Base-by-base conservation (phyloP, 2,329 filamentous ascomycete genomes). In the Ascosphaera pollenicola region DNA sequence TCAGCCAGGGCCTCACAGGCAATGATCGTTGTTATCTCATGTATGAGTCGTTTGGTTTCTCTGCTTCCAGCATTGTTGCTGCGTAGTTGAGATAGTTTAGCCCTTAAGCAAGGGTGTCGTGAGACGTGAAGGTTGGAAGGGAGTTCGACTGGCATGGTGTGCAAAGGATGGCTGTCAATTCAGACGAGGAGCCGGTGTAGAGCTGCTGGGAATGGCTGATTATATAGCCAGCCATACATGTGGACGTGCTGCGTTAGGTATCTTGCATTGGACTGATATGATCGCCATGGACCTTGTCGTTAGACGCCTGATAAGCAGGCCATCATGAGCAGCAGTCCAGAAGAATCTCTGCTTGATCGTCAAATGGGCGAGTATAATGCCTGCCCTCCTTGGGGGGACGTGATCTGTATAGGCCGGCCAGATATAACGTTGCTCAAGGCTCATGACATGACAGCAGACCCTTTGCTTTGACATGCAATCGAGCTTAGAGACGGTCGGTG, bases 1-100 rank as follows among this genome's bases (percentile, higher is more conserved):
- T 66, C 57, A 3, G 72, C 73, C 18, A 93, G 66, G 10, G 87
- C 84, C 57, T 94, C 85, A 45, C 75, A 79, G 36, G 74, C 80
- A 16, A 95, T 61, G 43, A 95, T 79, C 31, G 82, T 66, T 6
- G 81, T 64, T 45, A 95, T 91, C 45, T 95, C 85, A 54, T 93
- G 75, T 44, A 94, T 71, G 37, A 95, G 66, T 6, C 69, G 60
- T 59, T 85, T 84, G 48, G 82, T 84, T 41, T 93, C 81, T 43
- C 75, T 69, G 3, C 81, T 67, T 42, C 66, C 70, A 38, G 80
- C 73, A 34, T 64, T 66, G 41, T 71, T 66, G 32, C 81, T 89
- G 43, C 87, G 78, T 36, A 95, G 72, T 61, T 89, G 81, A 48
- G 80, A 85, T 51, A 95, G 73, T 66, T 95, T 95, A 48, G 79